Conservation (phyloP, 1,139 yeast genomes). For the Yamadazyma membranifaciens region DNA sequence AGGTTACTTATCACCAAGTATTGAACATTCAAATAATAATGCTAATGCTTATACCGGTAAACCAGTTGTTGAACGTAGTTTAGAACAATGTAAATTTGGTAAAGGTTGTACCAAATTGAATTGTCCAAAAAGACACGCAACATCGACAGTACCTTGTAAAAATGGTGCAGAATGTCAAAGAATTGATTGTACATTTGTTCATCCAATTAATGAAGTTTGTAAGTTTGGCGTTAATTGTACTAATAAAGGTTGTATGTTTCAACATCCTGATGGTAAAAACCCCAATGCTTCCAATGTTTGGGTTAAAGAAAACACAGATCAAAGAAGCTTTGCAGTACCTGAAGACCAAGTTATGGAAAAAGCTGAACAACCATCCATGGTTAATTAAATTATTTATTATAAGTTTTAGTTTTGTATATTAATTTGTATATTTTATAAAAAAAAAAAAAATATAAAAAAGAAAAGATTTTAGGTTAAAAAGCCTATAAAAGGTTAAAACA, state of each 20-base stretch:
- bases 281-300: conserved; percentile 14
- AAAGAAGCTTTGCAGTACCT: conserved; percentile 73
- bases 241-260: conserved; percentile 65
- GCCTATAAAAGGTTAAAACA: conserved; percentile 7
- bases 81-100: conserved; percentile 84
- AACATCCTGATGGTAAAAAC: conserved; percentile 74
- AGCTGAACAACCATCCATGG: conserved; percentile 42
- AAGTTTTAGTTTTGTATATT: conserved; percentile 8
- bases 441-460: conserved; percentile 17
- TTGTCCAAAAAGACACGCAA: conserved; percentile 86
- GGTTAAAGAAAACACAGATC: conserved; percentile 33
- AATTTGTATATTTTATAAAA: conserved; percentile 11
- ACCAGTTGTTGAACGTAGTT: conserved; percentile 34
- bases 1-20: conserved; percentile 28
- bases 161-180: conserved; percentile 77
- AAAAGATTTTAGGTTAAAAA: conserved; percentile 16
- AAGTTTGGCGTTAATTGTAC: conserved; percentile 75
- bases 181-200: conserved; percentile 77
- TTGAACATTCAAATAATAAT: neutral
- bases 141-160: conserved; percentile 70
- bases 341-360: conserved; percentile 76
- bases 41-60: conserved; percentile 6
- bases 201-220: conserved; percentile 77
- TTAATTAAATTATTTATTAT: conserved; percentile 5
- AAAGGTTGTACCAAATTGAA: conserved; percentile 68